Evolutionary conservation across 1,139 yeast genomes (phyloP).

Genomic region (Kodamaea ohmeri): DNA sequence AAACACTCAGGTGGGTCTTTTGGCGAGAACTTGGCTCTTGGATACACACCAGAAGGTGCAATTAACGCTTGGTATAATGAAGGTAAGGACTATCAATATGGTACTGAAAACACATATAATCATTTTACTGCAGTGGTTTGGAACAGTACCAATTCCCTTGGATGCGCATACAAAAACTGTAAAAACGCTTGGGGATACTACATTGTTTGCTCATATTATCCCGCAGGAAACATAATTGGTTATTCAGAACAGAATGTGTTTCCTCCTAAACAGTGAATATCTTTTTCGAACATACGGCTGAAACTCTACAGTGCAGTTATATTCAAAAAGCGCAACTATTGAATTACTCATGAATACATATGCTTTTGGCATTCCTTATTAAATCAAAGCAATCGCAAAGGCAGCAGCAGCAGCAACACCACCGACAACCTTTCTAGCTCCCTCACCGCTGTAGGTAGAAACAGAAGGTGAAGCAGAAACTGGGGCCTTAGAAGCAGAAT

Average conservation of each 20-base stretch:
- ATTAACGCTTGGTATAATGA: slow-evolving; percentile 85
- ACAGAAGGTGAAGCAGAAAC: slow-evolving; percentile 7
- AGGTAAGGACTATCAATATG: slow-evolving; percentile 54
- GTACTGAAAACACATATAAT: slow-evolving; percentile 26
- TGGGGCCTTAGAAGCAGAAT: slow-evolving; percentile 1
- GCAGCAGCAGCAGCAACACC: slow-evolving; percentile 23
- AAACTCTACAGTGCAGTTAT: no score
- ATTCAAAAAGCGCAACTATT: no score
- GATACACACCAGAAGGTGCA: slow-evolving; percentile 54
- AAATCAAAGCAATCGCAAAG: slow-evolving; percentile 21
- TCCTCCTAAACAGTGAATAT: slow-evolving; percentile 16
- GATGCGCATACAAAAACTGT: slow-evolving; percentile 43
- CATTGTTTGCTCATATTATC: slow-evolving; percentile 51
- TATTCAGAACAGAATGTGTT: slow-evolving; percentile 50
- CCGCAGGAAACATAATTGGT: slow-evolving; percentile 53
- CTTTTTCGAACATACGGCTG: no score
- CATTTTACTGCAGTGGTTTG: slow-evolving; percentile 45
- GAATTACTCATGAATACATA: no score
- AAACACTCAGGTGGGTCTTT: slow-evolving; percentile 74
- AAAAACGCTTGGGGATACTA: slow-evolving; percentile 47
- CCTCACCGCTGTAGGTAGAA: slow-evolving; percentile 15
- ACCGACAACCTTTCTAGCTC: slow-evolving; percentile 18
- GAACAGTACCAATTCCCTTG: slow-evolving; percentile 34
- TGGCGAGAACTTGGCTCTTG: slow-evolving; percentile 89
- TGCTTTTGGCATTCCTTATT: no score